Percentiles rank a stretch among this genome's conserved stretches.
Evolutionary conservation across 2,329 filamentous ascomycete genomes (phyloP).

Genomic region (Penicillium sp.): DNA sequence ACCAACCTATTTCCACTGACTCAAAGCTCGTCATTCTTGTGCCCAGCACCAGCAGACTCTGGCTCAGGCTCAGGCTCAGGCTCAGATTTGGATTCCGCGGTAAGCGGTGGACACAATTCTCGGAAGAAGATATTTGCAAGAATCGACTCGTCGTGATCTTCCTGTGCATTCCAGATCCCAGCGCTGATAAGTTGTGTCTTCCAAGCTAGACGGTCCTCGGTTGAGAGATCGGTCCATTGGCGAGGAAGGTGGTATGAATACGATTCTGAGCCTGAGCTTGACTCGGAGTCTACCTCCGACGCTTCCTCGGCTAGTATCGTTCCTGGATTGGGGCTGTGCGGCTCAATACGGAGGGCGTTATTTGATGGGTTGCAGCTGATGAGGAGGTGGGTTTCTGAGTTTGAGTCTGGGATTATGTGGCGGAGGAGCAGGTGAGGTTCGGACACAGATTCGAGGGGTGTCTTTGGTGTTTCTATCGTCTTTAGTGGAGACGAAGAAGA

Average conservation of each 20-base stretch:
- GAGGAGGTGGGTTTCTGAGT: conserved; percentile 27
- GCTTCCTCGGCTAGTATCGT: background rate
- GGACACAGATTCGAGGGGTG: conserved; percentile 7
- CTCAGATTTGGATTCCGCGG: background rate
- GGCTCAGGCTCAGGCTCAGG: background rate
- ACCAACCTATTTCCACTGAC: background rate
- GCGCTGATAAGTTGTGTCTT: conserved; percentile 9
- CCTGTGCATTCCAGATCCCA: conserved; percentile 5
- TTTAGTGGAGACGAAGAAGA: conserved; percentile 23
- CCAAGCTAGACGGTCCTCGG: conserved; percentile 5
- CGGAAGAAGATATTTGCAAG: conserved; percentile 3
- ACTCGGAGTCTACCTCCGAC: background rate
- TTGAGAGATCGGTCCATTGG: background rate
- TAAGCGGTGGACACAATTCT: background rate
- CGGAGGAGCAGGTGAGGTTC: conserved; percentile 28
- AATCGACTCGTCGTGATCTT: conserved; percentile 13
- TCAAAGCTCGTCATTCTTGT: background rate
- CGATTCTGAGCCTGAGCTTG: background rate
- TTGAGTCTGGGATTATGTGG: conserved; percentile 22
- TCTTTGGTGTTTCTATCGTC: background rate
- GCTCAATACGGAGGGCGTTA: conserved; percentile 32
- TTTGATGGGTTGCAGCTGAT: conserved; percentile 27
- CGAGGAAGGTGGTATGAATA: background rate
- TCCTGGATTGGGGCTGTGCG: background rate
- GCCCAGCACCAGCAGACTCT: background rate